Conservation (phyloP, 2,329 filamentous ascomycete genomes). For the Monosporascus sp. region DNA sequence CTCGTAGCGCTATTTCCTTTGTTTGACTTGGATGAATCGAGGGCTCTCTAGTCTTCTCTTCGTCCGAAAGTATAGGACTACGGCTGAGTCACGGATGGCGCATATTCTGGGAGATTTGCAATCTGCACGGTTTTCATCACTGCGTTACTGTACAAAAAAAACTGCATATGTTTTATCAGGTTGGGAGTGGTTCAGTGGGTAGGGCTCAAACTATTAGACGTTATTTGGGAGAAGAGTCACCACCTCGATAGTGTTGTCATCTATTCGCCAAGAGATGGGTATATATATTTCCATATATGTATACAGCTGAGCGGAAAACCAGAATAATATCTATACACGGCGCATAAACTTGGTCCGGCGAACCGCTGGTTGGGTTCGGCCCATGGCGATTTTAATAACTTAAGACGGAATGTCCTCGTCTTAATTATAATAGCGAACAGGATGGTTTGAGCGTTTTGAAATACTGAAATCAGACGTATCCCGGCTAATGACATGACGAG, state of each 20-base stretch:
- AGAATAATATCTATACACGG: neutral
- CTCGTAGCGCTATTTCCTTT: conserved; percentile 27
- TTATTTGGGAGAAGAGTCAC: neutral
- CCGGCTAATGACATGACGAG: too few relatives aligned
- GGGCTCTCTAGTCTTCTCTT: conserved; percentile 6
- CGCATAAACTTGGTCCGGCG: neutral
- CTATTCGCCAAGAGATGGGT: neutral
- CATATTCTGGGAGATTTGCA: neutral
- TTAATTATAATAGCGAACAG: too few relatives aligned
- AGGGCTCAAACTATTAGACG: neutral
- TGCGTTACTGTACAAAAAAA: neutral
- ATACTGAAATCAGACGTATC: neutral
- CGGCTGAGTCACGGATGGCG: neutral
- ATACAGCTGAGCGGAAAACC: neutral
- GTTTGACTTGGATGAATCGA: conserved; percentile 17
- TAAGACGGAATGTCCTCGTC: neutral
- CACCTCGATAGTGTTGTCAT: neutral
- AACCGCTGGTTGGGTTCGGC: neutral
- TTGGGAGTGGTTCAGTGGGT: neutral
- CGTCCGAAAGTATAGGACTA: neutral
- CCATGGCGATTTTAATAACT: neutral
- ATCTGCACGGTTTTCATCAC: neutral
- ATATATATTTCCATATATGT: neutral
- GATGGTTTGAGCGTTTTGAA: neutral
- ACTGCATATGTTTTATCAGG: neutral